These are phyloP conservation scores for Chaetomiaceae sp. DNA, from an alignment of 2,329 filamentous ascomycete genomes.

Conservation along the genomic window DNA sequence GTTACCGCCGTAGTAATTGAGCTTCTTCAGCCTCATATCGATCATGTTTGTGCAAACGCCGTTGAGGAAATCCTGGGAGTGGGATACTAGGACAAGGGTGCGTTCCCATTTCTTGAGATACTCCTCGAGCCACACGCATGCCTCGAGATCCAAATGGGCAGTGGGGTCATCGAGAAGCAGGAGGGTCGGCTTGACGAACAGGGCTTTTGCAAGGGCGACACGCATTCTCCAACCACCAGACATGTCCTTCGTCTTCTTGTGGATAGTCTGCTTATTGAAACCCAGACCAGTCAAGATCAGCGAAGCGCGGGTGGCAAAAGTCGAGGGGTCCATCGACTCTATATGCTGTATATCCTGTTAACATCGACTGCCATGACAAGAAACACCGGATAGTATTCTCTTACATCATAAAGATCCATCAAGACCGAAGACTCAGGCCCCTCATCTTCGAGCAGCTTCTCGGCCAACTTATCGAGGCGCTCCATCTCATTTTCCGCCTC, in stretches of 20 bases:
- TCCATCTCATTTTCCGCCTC: conserved; percentile 93
- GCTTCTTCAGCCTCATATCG: conserved; percentile 86
- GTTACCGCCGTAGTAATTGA: conserved; percentile 99
- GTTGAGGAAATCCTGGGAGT: conserved; percentile 99
- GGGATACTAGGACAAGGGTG: conserved; percentile 91
- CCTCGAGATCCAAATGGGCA: conserved; percentile 97
- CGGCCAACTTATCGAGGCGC: conserved; percentile 80
- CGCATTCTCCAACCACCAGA: conserved; percentile 99
- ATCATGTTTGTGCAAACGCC: conserved; percentile 98
- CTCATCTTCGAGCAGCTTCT: conserved; percentile 85
- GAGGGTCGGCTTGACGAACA: conserved; percentile 96
- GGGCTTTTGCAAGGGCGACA: conserved; percentile 92
- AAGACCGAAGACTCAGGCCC: conserved; percentile 87
- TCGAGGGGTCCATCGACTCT: conserved; percentile 97
- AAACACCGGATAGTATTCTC: conserved; percentile 31
- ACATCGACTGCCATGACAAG: neutral
- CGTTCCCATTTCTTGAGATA: conserved; percentile 99
- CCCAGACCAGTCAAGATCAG: conserved; percentile 97
- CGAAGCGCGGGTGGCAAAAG: conserved; percentile 91
- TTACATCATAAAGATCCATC: conserved; percentile 92
- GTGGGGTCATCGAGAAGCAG: conserved; percentile 97
- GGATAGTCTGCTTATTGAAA: conserved; percentile 96
- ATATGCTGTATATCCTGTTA: conserved; percentile 64
- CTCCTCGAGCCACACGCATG: conserved; percentile 99
- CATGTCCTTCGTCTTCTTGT: conserved; percentile 99